Percentiles rank a stretch among this genome's conserved stretches.
Conservation (phyloP, 805 yeast species). For the Kazachstania martiniae region DNA sequence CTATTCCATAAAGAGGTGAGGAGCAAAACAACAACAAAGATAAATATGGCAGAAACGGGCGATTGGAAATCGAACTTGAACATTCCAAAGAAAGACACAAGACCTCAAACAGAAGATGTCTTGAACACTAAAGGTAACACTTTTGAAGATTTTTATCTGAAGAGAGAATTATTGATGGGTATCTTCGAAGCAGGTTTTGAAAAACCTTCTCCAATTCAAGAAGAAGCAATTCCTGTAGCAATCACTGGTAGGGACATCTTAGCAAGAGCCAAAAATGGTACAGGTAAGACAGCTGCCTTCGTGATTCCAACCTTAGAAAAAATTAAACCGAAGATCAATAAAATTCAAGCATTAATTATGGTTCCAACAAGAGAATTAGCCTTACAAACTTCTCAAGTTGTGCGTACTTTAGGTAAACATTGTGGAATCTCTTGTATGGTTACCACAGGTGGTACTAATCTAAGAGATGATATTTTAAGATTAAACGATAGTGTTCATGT, state of each 20-base stretch:
- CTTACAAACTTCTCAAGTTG: slow-evolving; percentile 93
- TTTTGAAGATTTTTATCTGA: slow-evolving; percentile 85
- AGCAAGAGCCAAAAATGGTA: slow-evolving; percentile 97
- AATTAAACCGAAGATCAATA: slow-evolving; percentile 70
- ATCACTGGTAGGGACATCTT: slow-evolving; percentile 89
- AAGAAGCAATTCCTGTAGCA: slow-evolving; percentile 93
- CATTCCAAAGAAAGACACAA: slow-evolving; percentile 74
- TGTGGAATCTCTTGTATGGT: slow-evolving; percentile 91
- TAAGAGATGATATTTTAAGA: slow-evolving; percentile 90
- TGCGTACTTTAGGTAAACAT: slow-evolving; percentile 90
- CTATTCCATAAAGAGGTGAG: too few relatives aligned
- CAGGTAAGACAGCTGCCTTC: slow-evolving; percentile 97
- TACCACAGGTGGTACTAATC: slow-evolving; percentile 93
- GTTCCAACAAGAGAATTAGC: slow-evolving; percentile 98
- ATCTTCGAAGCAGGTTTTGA: slow-evolving; percentile 98
- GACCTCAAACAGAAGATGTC: slow-evolving; percentile 97
- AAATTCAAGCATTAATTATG: slow-evolving; percentile 84
- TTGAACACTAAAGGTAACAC: slow-evolving; percentile 79
- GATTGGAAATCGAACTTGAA: slow-evolving; percentile 70
- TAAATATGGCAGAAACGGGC: too few relatives aligned
- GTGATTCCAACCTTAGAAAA: slow-evolving; percentile 87
- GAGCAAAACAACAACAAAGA: too few relatives aligned
- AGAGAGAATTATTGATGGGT: slow-evolving; percentile 93
- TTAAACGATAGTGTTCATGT: slow-evolving; percentile 88
- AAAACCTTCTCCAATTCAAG: slow-evolving; percentile 96